Evolutionary conservation across 371 early-diverging fungal species (phyloP), one percentile per base, ranked within the genome.

Genomic region (Rhizopus arrhizus): DNA sequence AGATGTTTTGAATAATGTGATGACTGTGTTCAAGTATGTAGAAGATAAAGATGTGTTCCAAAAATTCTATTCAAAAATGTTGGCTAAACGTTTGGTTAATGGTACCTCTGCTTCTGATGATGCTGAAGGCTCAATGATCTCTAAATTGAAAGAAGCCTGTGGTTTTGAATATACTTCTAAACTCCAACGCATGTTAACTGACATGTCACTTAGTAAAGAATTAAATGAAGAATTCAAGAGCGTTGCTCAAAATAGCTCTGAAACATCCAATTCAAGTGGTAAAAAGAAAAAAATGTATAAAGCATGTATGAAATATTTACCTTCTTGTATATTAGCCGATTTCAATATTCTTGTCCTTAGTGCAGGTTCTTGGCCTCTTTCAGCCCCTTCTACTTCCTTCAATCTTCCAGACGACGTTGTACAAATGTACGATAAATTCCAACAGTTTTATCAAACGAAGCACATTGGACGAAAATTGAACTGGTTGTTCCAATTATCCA

Each of bases 11-110:
- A 89, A 92, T 70, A 89, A 84, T 70, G 89, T 93, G 85, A 90
- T 91, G 74, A 86, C 85, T 8, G 71, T 94, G 11, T 94, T 92
- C 76, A 87, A 89, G 66, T 94, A 91, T 61, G 83, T 97, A 16
- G 95, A 94, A 52, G 95, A 95, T 73, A 91, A 92, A 70, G 97
- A 97, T 65, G 89, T 96, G 8, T 97, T 95, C 76, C 96, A 95
- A 71, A 92, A 93, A 77, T 92, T 92, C 58, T 97, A 97, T 73
- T 86, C 90, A n/a, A 85, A 88, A 59, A 86, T 85, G 78, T 68
- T 97, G 63, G 93, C 95, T 38, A 89, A 90, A 59, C 87, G 94
- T 36, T 75, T 94, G 15, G 87, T 94, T n/a, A 80, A 87, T 69
- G 82, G 80, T 10, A 74, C 79, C 3, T 89, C 89, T n/a, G 81